Evolutionary conservation across 805 yeast genomes (phyloP).

Genomic region (Cyberlindnera misumaiensis): DNA sequence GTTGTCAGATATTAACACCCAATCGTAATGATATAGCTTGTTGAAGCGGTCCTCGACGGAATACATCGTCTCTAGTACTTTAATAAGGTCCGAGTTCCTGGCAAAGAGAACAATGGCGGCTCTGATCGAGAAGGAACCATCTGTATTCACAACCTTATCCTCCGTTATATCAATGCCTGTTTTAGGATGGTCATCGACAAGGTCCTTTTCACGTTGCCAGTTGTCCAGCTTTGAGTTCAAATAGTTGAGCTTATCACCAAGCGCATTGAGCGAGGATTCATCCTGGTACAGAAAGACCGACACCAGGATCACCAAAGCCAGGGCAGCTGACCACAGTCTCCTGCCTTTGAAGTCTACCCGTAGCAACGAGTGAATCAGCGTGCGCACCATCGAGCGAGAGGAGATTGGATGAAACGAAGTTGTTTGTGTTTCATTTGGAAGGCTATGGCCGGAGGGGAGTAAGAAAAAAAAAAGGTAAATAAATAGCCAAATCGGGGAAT

Average conservation of each 20-base stretch:
- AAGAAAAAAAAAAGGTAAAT: too few relatives aligned
- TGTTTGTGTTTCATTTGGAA: too few relatives aligned
- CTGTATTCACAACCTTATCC: too few relatives aligned
- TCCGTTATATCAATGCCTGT: too few relatives aligned
- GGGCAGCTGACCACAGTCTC: too few relatives aligned
- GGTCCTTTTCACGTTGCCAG: background rate
- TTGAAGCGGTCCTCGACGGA: constrained; percentile 65
- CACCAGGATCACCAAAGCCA: background rate
- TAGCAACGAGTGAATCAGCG: too few relatives aligned
- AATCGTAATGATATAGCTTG: constrained; percentile 53
- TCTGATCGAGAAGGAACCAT: too few relatives aligned
- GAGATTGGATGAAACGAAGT: too few relatives aligned
- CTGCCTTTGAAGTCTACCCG: too few relatives aligned
- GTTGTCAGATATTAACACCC: constrained; percentile 67
- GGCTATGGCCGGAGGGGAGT: too few relatives aligned
- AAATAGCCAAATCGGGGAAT: too few relatives aligned
- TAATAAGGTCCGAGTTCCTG: constrained; percentile 53
- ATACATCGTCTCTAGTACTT: constrained; percentile 49
- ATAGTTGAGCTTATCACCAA: background rate
- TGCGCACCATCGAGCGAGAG: too few relatives aligned
- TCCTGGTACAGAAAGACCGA: background rate
- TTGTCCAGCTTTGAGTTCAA: background rate
- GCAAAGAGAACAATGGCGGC: constrained; percentile 66
- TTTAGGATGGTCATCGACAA: background rate
- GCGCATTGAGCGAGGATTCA: background rate